These are phyloP conservation scores for Paraphaeosphaeria minitans DNA, from an alignment of 2,329 filamentous ascomycete species.

Conservation along the genomic window DNA sequence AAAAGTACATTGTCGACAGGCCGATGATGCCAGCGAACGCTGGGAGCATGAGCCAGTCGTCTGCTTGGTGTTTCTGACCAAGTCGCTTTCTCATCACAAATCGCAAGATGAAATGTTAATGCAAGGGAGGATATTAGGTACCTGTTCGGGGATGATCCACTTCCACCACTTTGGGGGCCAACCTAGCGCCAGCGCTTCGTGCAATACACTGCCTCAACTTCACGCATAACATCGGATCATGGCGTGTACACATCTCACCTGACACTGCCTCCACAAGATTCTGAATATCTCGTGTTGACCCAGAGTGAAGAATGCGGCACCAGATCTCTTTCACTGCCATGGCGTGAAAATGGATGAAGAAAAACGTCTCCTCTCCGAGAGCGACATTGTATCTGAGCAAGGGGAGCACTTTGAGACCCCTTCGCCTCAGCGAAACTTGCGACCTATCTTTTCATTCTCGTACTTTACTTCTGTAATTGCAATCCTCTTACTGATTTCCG, in stretches of 20 bases:
- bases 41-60: slow-evolving; percentile 16
- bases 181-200: background rate
- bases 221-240: too few species aligned
- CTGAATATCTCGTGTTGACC: too few species aligned
- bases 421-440: background rate
- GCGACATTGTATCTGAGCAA: background rate
- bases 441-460: background rate
- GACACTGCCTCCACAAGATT: too few species aligned
- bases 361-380: background rate
- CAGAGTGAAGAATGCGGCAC: too few species aligned
- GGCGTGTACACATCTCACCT: too few species aligned
- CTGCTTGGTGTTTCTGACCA: slow-evolving; percentile 1
- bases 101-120: background rate
- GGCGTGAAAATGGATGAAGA: background rate
- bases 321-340: too few species aligned
- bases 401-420: too few species aligned
- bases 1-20: slow-evolving; percentile 10
- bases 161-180: background rate
- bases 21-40: slow-evolving; percentile 1
- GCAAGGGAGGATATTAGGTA: background rate
- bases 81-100: slow-evolving; percentile 3
- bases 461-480: background rate
- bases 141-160: background rate
- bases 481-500: background rate
- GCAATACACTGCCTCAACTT: too few species aligned